phyloP scores from a whole-genome alignment of 2,329 filamentous ascomycete genomes.

The Volutella citrinella region DNA sequence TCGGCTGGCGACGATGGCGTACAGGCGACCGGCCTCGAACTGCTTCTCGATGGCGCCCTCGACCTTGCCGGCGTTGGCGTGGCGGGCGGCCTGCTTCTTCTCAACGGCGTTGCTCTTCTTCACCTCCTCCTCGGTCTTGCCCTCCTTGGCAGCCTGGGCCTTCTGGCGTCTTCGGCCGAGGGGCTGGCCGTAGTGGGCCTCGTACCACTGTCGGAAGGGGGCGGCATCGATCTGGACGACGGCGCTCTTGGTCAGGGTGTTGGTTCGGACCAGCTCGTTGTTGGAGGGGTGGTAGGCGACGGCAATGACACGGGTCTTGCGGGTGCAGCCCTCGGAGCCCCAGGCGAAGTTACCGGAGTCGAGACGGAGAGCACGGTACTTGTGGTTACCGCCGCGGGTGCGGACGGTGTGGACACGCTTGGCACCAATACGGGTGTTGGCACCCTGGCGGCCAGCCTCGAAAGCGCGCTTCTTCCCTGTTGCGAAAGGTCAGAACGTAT shows the following conservation, averaged over 20 bases:
- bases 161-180: conserved; percentile 89
- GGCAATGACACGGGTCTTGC: conserved; percentile 98
- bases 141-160: conserved; percentile 61
- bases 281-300: conserved; percentile 99
- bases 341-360: conserved; percentile 99
- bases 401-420: conserved; percentile 97
- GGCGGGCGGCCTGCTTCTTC: conserved; percentile 93
- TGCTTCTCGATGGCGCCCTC: conserved; percentile 92
- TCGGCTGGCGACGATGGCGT: conserved; percentile 86
- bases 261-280: conserved; percentile 99
- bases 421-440: conserved; percentile 97
- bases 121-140: conserved; percentile 62
- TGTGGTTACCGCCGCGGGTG: conserved; percentile 97
- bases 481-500: conserved; percentile 74
- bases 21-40: conserved; percentile 98
- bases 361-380: conserved; percentile 98
- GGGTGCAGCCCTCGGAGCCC: conserved; percentile 95
- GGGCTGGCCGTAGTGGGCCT: conserved; percentile 95
- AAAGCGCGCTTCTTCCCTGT: conserved; percentile 95
- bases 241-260: conserved; percentile 98
- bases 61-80: conserved; percentile 84
- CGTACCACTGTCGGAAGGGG: conserved; percentile 99
- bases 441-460: conserved; percentile 98
- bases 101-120: conserved; percentile 96
- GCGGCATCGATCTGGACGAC: conserved; percentile 98